Evolutionary conservation across 306 rosid genomes (phyloP).

Genomic region (Cucurbita maxima): DNA sequence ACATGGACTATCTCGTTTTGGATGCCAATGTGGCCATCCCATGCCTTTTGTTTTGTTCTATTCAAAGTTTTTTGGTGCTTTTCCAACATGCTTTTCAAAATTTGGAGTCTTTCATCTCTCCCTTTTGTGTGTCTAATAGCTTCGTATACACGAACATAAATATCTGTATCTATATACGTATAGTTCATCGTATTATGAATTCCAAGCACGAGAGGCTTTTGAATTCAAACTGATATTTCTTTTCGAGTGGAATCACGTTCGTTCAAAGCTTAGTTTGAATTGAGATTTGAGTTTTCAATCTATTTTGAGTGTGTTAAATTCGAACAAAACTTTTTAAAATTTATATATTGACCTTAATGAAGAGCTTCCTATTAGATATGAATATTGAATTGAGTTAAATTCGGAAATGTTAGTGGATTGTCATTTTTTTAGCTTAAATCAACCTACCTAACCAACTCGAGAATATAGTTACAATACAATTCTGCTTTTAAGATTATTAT

Average conservation of each 20-base stretch:
- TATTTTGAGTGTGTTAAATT: too few species aligned
- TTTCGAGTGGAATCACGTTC: background rate
- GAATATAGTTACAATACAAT: too few species aligned
- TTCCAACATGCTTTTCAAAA: background rate
- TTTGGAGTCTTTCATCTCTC: slow-evolving; percentile 1
- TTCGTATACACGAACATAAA: background rate
- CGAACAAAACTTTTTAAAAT: too few species aligned
- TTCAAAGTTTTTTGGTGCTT: background rate
- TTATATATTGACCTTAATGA: too few species aligned
- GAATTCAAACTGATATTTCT: background rate
- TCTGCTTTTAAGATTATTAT: too few species aligned
- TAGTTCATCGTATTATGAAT: background rate
- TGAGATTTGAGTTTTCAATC: too few species aligned
- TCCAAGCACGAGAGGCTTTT: too few species aligned
- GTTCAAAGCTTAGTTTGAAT: background rate
- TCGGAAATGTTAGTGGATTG: too few species aligned
- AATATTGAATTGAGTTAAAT: too few species aligned
- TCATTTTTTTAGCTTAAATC: background rate
- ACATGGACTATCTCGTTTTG: slow-evolving; percentile 5
- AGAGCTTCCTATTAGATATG: too few species aligned
- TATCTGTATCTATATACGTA: background rate
- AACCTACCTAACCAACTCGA: too few species aligned
- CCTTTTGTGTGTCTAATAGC: background rate
- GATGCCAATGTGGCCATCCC: background rate
- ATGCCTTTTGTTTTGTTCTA: slow-evolving; percentile 6